Evolutionary conservation across 257 asterid species (phyloP).

Genomic region (Euphrasia confusa): DNA sequence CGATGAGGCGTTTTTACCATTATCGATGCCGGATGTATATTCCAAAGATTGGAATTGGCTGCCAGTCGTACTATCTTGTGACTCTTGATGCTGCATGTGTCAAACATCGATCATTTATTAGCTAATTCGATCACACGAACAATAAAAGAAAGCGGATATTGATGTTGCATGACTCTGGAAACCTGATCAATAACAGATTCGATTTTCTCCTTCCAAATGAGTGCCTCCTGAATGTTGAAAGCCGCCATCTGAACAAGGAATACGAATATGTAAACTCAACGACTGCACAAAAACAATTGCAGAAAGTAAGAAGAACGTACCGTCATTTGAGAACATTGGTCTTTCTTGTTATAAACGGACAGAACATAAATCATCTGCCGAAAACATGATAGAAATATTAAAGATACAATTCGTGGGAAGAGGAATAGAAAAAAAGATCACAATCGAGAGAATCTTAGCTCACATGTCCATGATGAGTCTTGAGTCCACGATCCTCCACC

Average conservation of each 20-base stretch:
- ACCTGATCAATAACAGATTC: constrained; percentile 93
- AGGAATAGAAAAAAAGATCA: constrained; percentile 10
- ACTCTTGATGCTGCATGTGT: constrained; percentile 70
- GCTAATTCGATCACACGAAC: constrained; percentile 20
- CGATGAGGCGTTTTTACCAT: constrained; percentile 66
- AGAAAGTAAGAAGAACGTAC: constrained; percentile 30
- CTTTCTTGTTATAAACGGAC: constrained; percentile 86
- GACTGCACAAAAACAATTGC: constrained; percentile 15
- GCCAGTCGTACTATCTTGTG: constrained; percentile 46
- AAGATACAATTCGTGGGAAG: constrained; percentile 8
- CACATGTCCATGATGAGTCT: constrained; percentile 95
- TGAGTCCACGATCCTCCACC: constrained; percentile 92
- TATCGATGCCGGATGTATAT: constrained; percentile 58
- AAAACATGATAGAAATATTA: constrained; percentile 17
- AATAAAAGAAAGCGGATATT: constrained; percentile 12
- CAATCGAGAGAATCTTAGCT: constrained; percentile 23
- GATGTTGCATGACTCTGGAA: constrained; percentile 18
- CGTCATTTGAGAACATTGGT: constrained; percentile 59
- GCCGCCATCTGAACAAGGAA: constrained; percentile 83
- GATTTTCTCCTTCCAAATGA: constrained; percentile 78
- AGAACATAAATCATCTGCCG: constrained; percentile 87
- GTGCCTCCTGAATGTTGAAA: constrained; percentile 90
- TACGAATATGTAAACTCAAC: background rate
- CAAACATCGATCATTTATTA: constrained; percentile 31
- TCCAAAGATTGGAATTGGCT: constrained; percentile 65